Evolutionary conservation across 2,329 filamentous ascomycete genomes (phyloP), one percentile per base, ranked within the genome.

Genomic region (Colletotrichum spaethianum): DNA sequence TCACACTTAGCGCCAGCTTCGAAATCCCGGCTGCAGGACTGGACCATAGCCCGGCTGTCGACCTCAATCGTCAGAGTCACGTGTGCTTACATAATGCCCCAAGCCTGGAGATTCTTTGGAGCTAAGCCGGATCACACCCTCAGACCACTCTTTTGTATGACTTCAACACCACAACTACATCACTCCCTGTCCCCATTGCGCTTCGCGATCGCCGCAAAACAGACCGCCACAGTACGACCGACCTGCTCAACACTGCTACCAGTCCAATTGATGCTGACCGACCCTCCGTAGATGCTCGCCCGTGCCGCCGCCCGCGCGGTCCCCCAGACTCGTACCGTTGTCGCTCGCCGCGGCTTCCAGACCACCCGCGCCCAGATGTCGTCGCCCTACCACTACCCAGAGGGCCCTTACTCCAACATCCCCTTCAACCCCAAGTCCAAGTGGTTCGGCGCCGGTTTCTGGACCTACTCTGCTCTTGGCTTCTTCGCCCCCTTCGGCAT

Each of bases 381-480:
- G 79, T 97, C 94, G 83, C 95, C 95, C 75, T 98, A 97, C 92
- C 96, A 99, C 90, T 99, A 99, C 89, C 93, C 96, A 79, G 96
- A 98, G 88, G 96, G 96, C 76, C 94, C 96, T 81, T 93, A 94
- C 86, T 92, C 90, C 88, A 98, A 98, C 90, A 86, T 99, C 77
- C 96, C 96, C 77, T 99, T 99, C 92, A 97, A 99, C 90, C 93
- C 96, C 77, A 89, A 94, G 87, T 96, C 92, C 82, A 94, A 92
- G 86, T 93, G 89, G 86, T 99, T 99, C 83, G 90, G 87, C 76
- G 74, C 94, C 78, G 89, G 92, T 85, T 99, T 93, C 92, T 97
- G 94, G 93, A 82, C 82, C 75, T 96, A 93, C 87, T 82, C 83
- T 79, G 81, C 79, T 78, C 81, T 84, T 74, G 89, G 89, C 74